Percentiles rank a stretch among this genome's conserved stretches.
Conservation (phyloP, 768 basidiomycete genomes). For the Mycena polygramma region DNA sequence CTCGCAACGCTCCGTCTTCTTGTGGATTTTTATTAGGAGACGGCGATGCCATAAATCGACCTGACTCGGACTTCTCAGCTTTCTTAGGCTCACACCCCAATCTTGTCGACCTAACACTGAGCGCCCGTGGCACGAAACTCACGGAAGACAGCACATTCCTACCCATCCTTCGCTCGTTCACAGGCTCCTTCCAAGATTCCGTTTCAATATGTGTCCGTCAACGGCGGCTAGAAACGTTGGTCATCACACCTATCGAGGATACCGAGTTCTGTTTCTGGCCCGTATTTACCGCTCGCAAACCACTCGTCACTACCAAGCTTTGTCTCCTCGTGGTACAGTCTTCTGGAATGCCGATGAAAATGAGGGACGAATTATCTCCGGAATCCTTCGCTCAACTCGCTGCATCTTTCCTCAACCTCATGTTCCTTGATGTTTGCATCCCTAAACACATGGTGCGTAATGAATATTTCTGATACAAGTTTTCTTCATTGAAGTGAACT, state of each 20-base stretch:
- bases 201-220: background rate
- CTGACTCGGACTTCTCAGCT: constrained; percentile 1
- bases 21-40: no score
- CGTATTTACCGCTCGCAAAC: background rate
- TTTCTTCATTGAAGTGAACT: no score
- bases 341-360: background rate
- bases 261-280: background rate
- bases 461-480: no score
- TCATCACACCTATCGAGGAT: background rate
- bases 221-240: background rate
- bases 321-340: background rate
- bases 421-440: constrained; percentile 11
- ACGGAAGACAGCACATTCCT: background rate
- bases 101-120: constrained; percentile 2
- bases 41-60: no score
- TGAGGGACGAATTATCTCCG: background rate
- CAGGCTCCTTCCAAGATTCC: constrained; percentile 8
- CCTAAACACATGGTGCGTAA: constrained; percentile 3
- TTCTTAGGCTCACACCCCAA: constrained; percentile 20
- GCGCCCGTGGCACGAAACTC: background rate
- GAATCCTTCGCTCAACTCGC: background rate
- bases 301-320: background rate
- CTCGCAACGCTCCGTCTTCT: background rate
- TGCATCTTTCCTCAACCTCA: constrained; percentile 2
- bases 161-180: constrained; percentile 19